Evolutionary conservation across 345 rosid genomes (phyloP).

Genomic region (Eucalyptus polybractea): DNA sequence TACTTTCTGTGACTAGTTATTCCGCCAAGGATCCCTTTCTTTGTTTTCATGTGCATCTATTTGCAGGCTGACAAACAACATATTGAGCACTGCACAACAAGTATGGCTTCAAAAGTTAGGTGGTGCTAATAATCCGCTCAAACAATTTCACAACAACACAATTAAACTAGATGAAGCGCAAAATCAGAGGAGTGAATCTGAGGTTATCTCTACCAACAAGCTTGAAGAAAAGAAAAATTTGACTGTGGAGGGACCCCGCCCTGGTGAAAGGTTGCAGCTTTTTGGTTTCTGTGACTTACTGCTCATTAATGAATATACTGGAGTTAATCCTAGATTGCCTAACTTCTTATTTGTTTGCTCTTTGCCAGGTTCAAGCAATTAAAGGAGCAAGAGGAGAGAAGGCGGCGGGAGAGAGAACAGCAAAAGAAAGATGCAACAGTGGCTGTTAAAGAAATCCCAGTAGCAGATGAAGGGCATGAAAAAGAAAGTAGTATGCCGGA

Average conservation of each 20-base stretch:
- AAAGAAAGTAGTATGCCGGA: not conserved
- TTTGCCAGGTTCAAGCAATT: conserved; percentile 56
- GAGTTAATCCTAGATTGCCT: not conserved
- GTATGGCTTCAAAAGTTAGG: conserved; percentile 93
- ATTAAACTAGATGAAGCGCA: conserved; percentile 9
- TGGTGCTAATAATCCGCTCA: conserved; percentile 51
- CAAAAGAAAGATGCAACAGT: conserved; percentile 39
- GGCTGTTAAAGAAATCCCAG: conserved; percentile 8
- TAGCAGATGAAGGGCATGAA: not conserved
- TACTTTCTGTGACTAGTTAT: not conserved
- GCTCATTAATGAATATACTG: not conserved
- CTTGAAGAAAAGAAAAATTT: conserved; percentile 20
- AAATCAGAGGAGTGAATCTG: conserved; percentile 27
- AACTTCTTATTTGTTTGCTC: not conserved
- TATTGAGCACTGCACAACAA: conserved; percentile 82
- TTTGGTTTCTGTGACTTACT: not conserved
- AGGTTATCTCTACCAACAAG: conserved; percentile 9
- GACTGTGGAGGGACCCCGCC: conserved; percentile 43
- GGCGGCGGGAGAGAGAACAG: conserved; percentile 48
- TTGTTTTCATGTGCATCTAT: not conserved
- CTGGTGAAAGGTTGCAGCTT: conserved; percentile 59
- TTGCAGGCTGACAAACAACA: conserved; percentile 83
- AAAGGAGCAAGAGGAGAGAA: conserved; percentile 80
- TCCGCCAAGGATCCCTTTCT: not conserved
- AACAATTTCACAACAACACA: conserved; percentile 23